Base-by-base conservation (phyloP, 371 early-diverging fungal genomes). In the Caulochytrium protostelioides region DNA sequence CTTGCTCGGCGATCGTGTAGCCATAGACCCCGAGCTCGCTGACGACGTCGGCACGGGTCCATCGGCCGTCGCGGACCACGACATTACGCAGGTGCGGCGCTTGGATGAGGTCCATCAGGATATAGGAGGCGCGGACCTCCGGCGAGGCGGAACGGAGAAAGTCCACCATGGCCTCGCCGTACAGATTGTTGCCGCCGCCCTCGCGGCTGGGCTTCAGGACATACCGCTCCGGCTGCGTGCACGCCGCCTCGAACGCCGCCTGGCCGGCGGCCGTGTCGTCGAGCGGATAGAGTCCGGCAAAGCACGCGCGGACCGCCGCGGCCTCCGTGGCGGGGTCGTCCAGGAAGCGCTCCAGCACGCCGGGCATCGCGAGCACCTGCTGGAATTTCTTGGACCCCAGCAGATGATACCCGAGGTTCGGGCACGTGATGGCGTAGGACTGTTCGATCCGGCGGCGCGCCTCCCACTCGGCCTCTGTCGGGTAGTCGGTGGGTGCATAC, bases 201-300 rank as follows among this genome's bases (percentile, higher is more conserved):
- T 95, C 92, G 22, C 92, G 67, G 51, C 90, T 91, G 3, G 97
- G 92, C 50, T 95, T 95, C 63, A 90, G 64, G 14, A 95, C 92
- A 46, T 62, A 76, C 8, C 62, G 46, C 9, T 60, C 62, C 2
- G 82, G 79, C 13, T 64, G 42, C 10, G 46, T 38, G 12, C 85
- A 30, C 1, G 83, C 89, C 32, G 52, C 43, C 26, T 74, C 46
- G 22, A 64, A 68, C 0, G 86, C 84, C 8, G 56, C 48, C 24
- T 67, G 33, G 0, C 89, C 89, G 22, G 65, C 73, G 0, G 51
- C 39, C 0, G 71, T 55, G 28, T 42, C 41, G 46, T 91, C 92
- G 22, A 94, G 54, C 2, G 90, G 82, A 45, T 81, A 89, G 36
- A 91, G 53, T 1, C 86, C 89, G 1, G 86, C 76, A 52, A 94